These are phyloP conservation scores for Leishmania guyanensis DNA, from an alignment of 208 protist species.

Conservation along the genomic window DNA sequence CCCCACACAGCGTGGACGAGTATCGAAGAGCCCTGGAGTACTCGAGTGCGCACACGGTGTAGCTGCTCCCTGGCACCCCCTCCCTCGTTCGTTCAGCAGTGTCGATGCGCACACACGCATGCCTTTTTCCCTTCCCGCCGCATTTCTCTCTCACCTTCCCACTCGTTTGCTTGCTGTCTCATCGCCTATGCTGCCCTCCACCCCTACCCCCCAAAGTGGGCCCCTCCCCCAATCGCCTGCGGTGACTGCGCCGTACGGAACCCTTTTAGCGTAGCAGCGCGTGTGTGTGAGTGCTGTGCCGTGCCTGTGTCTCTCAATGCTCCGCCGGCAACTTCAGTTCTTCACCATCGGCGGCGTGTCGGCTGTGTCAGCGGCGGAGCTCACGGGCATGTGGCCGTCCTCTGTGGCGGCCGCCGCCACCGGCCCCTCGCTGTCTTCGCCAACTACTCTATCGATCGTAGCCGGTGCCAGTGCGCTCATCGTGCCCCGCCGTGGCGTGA, in stretches of 20 bases:
- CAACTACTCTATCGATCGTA: neutral
- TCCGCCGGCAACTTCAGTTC: constrained; percentile 14
- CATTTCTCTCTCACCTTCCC: neutral
- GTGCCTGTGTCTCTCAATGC: constrained; percentile 13
- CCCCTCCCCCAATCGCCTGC: neutral
- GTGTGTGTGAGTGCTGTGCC: neutral
- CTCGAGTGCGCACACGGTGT: neutral
- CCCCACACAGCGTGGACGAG: neutral
- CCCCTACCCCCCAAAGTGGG: neutral
- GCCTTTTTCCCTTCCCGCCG: neutral
- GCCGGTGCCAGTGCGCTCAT: constrained; percentile 7
- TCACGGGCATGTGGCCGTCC: neutral
- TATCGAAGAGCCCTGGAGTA: neutral
- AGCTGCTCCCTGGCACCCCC: neutral
- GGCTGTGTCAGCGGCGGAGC: neutral
- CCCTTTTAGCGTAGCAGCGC: neutral
- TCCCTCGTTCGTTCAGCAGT: neutral
- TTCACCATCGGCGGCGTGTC: neutral
- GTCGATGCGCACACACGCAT: neutral
- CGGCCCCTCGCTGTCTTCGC: neutral
- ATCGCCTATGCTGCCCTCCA: neutral
- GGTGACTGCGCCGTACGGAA: neutral
- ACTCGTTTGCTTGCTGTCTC: neutral
- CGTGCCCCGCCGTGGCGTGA: constrained; percentile 43
- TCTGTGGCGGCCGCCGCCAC: neutral